These are phyloP conservation scores for Kodamaea lidongshanica DNA, from an alignment of 805 yeast genomes.

Conservation along the genomic window DNA sequence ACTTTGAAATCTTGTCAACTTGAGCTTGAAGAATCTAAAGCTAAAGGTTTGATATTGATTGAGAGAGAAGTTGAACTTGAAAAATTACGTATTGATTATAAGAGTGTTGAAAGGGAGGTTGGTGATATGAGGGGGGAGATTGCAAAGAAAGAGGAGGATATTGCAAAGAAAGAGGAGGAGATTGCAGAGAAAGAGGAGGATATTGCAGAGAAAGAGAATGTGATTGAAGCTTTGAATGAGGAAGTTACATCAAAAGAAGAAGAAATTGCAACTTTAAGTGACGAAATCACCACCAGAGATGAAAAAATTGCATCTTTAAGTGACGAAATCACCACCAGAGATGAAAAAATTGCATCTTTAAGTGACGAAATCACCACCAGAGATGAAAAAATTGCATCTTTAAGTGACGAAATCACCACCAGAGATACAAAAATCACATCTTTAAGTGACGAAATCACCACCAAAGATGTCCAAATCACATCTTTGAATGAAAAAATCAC, in stretches of 20 bases:
- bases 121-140: not conserved
- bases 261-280: too few relatives aligned
- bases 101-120: not conserved
- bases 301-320: too few relatives aligned
- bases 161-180: conserved; percentile 1
- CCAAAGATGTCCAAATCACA: not conserved
- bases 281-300: too few relatives aligned
- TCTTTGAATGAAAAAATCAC: too few relatives aligned
- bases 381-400: too few relatives aligned
- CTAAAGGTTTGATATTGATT: not conserved
- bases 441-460: too few relatives aligned
- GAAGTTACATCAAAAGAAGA: not conserved
- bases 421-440: too few relatives aligned
- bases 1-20: too few relatives aligned
- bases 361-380: too few relatives aligned
- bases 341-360: too few relatives aligned
- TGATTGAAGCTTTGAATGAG: conserved; percentile 1
- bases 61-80: not conserved
- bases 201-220: conserved; percentile 1
- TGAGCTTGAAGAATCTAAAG: not conserved
- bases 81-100: conserved; percentile 1
- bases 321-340: too few relatives aligned
- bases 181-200: conserved; percentile 2
- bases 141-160: not conserved
- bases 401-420: too few relatives aligned